Evolutionary conservation across 495 filamentous ascomycete species (phyloP).

Genomic region (Aspergillus nanangensis): DNA sequence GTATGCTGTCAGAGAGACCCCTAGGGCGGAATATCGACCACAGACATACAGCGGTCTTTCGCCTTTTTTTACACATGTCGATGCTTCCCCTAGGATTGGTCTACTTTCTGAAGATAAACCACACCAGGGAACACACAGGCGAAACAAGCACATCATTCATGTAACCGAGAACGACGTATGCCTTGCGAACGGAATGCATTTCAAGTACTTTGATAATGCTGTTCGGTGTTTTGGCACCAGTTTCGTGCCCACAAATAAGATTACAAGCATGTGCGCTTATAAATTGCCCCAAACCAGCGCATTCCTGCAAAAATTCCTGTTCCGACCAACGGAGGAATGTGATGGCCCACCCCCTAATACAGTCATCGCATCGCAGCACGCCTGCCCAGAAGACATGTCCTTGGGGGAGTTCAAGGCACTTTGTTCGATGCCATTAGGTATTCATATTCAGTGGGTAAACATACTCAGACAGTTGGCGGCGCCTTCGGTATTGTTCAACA

Average conservation of each 20-base stretch:
- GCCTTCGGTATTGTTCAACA: constrained; percentile 43
- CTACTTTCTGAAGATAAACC: constrained; percentile 28
- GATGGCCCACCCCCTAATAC: constrained; percentile 27
- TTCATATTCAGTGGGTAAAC: constrained; percentile 51
- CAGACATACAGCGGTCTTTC: constrained; percentile 14
- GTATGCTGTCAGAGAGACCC: constrained; percentile 4
- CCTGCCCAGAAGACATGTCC: constrained; percentile 36
- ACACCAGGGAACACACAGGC: constrained; percentile 20
- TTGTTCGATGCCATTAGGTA: constrained; percentile 40
- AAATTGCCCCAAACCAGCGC: constrained; percentile 19
- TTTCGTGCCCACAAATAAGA: constrained; percentile 11
- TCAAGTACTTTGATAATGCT: constrained; percentile 21
- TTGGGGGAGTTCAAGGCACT: constrained; percentile 50
- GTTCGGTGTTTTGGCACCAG: constrained; percentile 28
- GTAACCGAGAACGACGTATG: constrained; percentile 31
- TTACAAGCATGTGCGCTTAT: constrained; percentile 28
- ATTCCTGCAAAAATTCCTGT: constrained; percentile 30
- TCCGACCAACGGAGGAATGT: constrained; percentile 16
- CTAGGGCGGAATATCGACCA: constrained; percentile 10
- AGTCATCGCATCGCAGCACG: constrained; percentile 41
- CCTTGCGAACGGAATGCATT: constrained; percentile 36
- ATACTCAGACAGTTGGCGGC: constrained; percentile 46
- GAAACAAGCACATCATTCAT: constrained; percentile 10
- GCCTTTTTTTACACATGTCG: background rate
- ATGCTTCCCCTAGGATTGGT: constrained; percentile 5